Conservation (phyloP, 192 early-diverging fungal species). For the Geosiphon pyriformis region DNA sequence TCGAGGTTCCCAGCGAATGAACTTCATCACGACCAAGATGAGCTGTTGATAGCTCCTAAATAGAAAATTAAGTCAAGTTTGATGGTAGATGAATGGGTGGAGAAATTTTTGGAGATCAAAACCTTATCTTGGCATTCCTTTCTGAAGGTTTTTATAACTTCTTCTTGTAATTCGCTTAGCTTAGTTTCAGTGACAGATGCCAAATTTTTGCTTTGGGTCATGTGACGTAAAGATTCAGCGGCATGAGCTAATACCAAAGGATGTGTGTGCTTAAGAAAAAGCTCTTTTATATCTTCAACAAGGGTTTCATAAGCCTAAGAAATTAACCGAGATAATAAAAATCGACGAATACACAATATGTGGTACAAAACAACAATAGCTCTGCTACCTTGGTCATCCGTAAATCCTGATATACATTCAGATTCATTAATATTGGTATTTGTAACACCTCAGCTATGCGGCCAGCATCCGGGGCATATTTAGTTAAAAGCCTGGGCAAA, state of each 20-base stretch:
- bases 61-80: not conserved
- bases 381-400: conserved; percentile 37
- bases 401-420: conserved; percentile 43
- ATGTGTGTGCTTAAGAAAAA: conserved; percentile 39
- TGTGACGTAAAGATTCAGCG: conserved; percentile 33
- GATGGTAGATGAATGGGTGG: no score
- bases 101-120: not conserved
- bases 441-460: conserved; percentile 37
- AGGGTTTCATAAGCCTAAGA: conserved; percentile 43
- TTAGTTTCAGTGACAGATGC: conserved; percentile 31
- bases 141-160: conserved; percentile 25
- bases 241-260: conserved; percentile 37
- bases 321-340: not conserved
- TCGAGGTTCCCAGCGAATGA: conserved; percentile 25
- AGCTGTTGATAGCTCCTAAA: conserved; percentile 25
- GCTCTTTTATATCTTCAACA: conserved; percentile 39
- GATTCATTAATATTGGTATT: conserved; percentile 41
- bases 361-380: no score
- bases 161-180: conserved; percentile 34
- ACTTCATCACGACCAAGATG: conserved; percentile 20
- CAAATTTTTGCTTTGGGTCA: conserved; percentile 35
- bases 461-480: conserved; percentile 39
- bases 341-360: not conserved
- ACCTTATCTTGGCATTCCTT: conserved; percentile 32
- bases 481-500: conserved; percentile 40